Base-by-base conservation (phyloP, 2,329 filamentous ascomycete genomes). In the Ophidiomyces ophidiicola region DNA sequence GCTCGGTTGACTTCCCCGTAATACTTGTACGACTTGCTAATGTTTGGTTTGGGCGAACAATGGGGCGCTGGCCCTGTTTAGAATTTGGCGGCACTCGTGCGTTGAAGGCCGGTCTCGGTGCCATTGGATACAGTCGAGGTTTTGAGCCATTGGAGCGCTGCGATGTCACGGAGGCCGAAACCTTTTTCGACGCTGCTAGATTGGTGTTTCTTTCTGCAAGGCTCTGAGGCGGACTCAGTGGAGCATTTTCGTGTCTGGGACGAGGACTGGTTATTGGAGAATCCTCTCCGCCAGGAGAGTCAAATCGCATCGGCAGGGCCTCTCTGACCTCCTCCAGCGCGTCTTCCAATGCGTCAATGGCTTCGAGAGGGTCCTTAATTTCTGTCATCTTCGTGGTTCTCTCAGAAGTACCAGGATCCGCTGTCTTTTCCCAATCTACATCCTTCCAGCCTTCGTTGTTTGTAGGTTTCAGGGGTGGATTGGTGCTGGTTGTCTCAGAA, bases 261-360 rank as follows among this genome's bases (percentile, higher is more conserved):
- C n/a, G 12, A 10, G 12, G 6, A 24, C 6, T 32, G 24, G 26
- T 23, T 1, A 30, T 15, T 5, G 38, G 38, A 18, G 23, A 34
- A 15, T 21, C 31, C n/a, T 5, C 31, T n/a, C 38, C 15, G 5
- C 12, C 23, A n/a, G 47, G 46, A 12, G 48, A 50, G 26, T 62
- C 51, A 11, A 60, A 51, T 4, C 45, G 30, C 11, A 39, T 43
- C 6, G 59, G 58, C 17, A 68, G 52, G 2, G 53, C 54, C 34
- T 61, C 53, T 45, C 60, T 52, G 46, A 71, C 54, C 28, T 66
- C 59, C 39, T 71, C 68, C 2, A 72, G 58, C 5, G 64, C 68
- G 39, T 72, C 68, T 41, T 72, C 67, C 5, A 71, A 57, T 2
- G 60, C 63, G 46, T 72, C 69, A 24, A 71, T 57, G 3, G 67